phyloP scores from a whole-genome alignment of 768 basidiomycete genomes.

The Boletus reticuloceps region DNA sequence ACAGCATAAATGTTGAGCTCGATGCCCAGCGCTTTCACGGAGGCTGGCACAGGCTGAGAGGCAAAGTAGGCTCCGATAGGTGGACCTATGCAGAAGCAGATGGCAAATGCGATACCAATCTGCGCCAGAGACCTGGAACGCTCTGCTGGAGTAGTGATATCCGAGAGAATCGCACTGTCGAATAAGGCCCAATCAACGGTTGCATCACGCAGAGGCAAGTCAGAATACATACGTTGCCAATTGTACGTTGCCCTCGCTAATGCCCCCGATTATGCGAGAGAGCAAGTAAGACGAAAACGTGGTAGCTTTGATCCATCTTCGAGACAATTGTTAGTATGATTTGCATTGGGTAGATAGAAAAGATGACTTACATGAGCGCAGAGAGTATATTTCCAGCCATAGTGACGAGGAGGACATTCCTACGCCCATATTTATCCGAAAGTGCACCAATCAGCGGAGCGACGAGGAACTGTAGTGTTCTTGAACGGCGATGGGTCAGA shows the following conservation, averaged over 20 bases:
- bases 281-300: conserved; percentile 88
- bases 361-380: conserved; percentile 66
- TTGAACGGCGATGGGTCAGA: conserved; percentile 36
- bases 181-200: neutral
- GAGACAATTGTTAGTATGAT: neutral
- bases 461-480: conserved; percentile 80
- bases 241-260: conserved; percentile 98
- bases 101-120: conserved; percentile 94
- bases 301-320: conserved; percentile 87
- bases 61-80: conserved; percentile 97
- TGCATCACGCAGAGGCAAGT: neutral
- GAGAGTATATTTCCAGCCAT: conserved; percentile 95
- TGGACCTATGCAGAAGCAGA: conserved; percentile 91
- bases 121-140: conserved; percentile 86
- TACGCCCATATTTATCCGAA: conserved; percentile 89
- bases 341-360: neutral
- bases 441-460: conserved; percentile 80
- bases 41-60: conserved; percentile 69
- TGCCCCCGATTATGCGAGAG: conserved; percentile 86
- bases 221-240: conserved; percentile 75
- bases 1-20: conserved; percentile 88
- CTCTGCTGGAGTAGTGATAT: conserved; percentile 76
- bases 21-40: conserved; percentile 50
- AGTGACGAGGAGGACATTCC: conserved; percentile 73
- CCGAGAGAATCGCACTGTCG: conserved; percentile 85